phyloP scores from a whole-genome alignment of 148 eudicot species.

The Arctostaphylos glauca region DNA sequence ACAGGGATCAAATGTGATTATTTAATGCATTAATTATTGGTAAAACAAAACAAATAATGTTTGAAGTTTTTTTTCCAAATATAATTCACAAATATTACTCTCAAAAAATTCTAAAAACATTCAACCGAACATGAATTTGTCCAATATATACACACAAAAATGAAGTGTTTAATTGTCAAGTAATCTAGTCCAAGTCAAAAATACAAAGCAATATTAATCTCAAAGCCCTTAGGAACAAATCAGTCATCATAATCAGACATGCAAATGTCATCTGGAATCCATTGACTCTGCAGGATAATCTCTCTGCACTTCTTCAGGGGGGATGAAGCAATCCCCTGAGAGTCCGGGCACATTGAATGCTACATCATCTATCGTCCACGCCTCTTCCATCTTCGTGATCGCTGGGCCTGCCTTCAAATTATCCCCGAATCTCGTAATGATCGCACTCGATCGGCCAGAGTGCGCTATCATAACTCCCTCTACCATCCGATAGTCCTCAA shows the following conservation, averaged over 20 bases:
- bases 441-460: slow-evolving; percentile 62
- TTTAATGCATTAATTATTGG: too few relatives aligned
- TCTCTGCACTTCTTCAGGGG: slow-evolving; percentile 62
- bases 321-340: slow-evolving; percentile 76
- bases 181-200: neutral
- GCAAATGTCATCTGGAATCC: slow-evolving; percentile 33
- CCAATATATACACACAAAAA: slow-evolving; percentile 3
- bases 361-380: slow-evolving; percentile 76
- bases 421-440: slow-evolving; percentile 82
- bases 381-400: slow-evolving; percentile 80
- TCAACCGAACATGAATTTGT: too few relatives aligned
- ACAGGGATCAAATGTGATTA: too few relatives aligned
- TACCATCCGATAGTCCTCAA: slow-evolving; percentile 75
- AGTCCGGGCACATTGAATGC: slow-evolving; percentile 86
- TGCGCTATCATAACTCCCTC: slow-evolving; percentile 90
- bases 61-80: too few relatives aligned
- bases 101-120: too few relatives aligned
- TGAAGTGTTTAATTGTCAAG: neutral
- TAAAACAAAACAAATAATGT: too few relatives aligned
- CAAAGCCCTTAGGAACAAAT: neutral
- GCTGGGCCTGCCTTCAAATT: slow-evolving; percentile 54
- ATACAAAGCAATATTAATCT: neutral
- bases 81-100: too few relatives aligned
- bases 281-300: slow-evolving; percentile 27
- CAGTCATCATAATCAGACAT: slow-evolving; percentile 5